Evolutionary conservation across 1,284 basidiomycete species (phyloP), one percentile per base, ranked within the genome.

Genomic region (Crepidotus sp.): DNA sequence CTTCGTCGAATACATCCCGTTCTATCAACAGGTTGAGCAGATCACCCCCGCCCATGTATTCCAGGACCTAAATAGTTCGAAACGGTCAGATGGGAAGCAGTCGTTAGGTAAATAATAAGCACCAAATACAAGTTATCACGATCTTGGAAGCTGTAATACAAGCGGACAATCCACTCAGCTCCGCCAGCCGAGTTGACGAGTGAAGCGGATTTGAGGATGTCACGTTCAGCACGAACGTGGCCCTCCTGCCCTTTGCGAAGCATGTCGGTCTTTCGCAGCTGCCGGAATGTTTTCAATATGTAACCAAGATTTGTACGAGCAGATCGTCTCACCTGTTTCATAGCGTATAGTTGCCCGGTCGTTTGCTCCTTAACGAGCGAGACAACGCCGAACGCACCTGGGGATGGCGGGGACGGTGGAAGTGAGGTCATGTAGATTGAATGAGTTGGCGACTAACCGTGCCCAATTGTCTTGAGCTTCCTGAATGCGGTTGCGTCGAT

Each of bases 171-270:
- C 92, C 94, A 97, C 55, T 91, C 83, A 42, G 83, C 80, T 35
- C 77, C 75, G 49, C 74, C 74, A 47, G 80, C 74, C 42, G 80
- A 76, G 57, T 73, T 73, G 54, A 84, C 74, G 55, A 85, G 65
- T 24, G 83, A 79, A 30, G 82, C 90, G 27, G 83, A 81, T 64
- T 85, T 87, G 54, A 94, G 77, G 42, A 94, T 70, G 57, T 95
- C 90, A 57, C 91, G 77, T 61, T 95, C 90, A 26, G 92, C 91
- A 26, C 90, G 80, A 54, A 94, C 85, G 61, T 94, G 92, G 3
- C 93, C 94, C 69, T 98, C 94, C 65, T 98, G 95, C n/a, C 90
- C 92, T 67, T 95, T 95, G 37, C 89, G 82, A 55, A 98, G 74
- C 92, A 98, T 97, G 62, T 97, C 94, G 46, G 82, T 82, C 69